Evolutionary conservation across 2,329 filamentous ascomycete genomes (phyloP).

Genomic region (Corniculantispora saksenae): DNA sequence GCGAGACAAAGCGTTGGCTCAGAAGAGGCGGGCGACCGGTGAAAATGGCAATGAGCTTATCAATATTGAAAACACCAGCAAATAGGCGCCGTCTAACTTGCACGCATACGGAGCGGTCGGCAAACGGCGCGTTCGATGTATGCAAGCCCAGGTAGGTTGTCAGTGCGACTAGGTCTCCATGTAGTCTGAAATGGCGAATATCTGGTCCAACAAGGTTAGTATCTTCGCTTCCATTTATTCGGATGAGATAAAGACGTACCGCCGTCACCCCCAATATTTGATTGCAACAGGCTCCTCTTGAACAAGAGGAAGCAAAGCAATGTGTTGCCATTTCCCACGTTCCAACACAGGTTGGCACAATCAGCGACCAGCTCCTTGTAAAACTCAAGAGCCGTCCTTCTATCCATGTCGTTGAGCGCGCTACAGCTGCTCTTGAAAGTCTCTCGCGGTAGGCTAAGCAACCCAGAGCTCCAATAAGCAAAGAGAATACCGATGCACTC

Average conservation of each 20-base stretch:
- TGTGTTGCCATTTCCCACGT: slow-evolving; percentile 29
- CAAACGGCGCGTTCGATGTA: neutral
- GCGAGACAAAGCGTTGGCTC: slow-evolving; percentile 37
- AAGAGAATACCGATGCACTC: slow-evolving; percentile 40
- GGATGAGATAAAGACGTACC: slow-evolving; percentile 27
- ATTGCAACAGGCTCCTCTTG: slow-evolving; percentile 34
- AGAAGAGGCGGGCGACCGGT: slow-evolving; percentile 44
- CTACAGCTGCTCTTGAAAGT: slow-evolving; percentile 8
- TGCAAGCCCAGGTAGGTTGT: slow-evolving; percentile 22
- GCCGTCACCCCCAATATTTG: slow-evolving; percentile 37
- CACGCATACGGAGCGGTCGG: slow-evolving; percentile 15
- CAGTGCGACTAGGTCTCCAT: slow-evolving; percentile 19
- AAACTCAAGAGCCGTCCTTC: slow-evolving; percentile 23
- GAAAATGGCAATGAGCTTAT: slow-evolving; percentile 42
- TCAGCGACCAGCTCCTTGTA: slow-evolving; percentile 20
- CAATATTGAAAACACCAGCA: slow-evolving; percentile 34
- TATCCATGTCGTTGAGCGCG: slow-evolving; percentile 13
- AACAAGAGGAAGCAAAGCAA: slow-evolving; percentile 34
- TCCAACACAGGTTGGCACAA: slow-evolving; percentile 33
- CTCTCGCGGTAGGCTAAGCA: slow-evolving; percentile 12
- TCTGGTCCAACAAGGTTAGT: neutral
- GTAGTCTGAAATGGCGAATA: slow-evolving; percentile 18
- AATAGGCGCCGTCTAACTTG: slow-evolving; percentile 30
- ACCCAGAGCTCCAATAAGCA: slow-evolving; percentile 23
- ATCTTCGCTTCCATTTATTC: neutral